Base-by-base conservation (phyloP, 306 rosid genomes). In the Cucurbita moschata region DNA sequence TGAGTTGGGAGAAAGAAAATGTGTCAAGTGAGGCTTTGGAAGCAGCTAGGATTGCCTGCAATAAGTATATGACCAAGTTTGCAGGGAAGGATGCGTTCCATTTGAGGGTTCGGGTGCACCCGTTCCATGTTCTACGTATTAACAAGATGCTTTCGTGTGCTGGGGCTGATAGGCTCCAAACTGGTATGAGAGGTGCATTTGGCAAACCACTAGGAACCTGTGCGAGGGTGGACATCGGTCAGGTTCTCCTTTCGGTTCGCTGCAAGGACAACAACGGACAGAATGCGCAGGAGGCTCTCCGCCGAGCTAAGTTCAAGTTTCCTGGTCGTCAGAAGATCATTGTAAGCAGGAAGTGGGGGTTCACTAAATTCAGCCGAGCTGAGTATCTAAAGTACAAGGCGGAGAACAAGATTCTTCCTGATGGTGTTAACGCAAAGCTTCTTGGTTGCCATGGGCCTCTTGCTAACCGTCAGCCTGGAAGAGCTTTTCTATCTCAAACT, bases 81-180 rank as follows among this genome's bases (percentile, higher is more conserved):
- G 90, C 96, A 2, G 96, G 96, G 3, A 91, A 89, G 9, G 96
- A 91, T 61, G 80, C 97, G 5, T 91, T 88, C 67, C 97, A 91
- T 74, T 75, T 91, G 52, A 85, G 97, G 9, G 90, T 88, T 0
- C 81, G 97, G 81, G 97, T 88, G 6, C 97, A 92, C 62, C 96
- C 95, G 0, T 92, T 92, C 78, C 96, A 92, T 58, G 96, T 92
- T 38, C 82, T 92, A 13, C 80, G 96, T 0, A 92, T 92, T 70
- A 89, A 92, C 76, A 92, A 92, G 87, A 92, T 92, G 97, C 89
- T 92, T 46, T 92, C 96, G 4, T 89, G 97, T 54, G 97, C 97
- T 26, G 96, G 97, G 2, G 97, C 96, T 2, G 92, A 92, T 77
- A 85, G 96, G 92, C 88, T 89, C 38, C 96, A 92, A 81, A 92